These are phyloP conservation scores for Polygonum aviculare DNA, from an alignment of 148 eudicot species.

Conservation along the genomic window DNA sequence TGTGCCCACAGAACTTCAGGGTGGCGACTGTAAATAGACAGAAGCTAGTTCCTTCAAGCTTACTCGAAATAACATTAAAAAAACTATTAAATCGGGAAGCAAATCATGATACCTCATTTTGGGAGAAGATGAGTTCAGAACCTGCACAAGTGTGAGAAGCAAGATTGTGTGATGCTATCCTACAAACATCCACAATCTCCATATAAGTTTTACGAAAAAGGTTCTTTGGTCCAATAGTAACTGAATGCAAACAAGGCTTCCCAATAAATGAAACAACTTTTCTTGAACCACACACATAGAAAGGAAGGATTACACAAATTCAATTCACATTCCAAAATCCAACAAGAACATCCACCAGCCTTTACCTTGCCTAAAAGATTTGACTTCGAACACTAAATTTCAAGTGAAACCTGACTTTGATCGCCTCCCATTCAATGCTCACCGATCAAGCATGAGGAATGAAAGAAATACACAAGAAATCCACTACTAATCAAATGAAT, in stretches of 20 bases:
- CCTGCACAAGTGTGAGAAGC: neutral
- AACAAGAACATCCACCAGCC: neutral
- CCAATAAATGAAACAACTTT: neutral
- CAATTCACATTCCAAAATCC: neutral
- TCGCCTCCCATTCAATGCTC: neutral
- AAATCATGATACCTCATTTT: neutral
- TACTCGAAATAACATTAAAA: neutral
- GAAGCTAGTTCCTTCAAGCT: neutral
- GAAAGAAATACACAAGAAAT: neutral
- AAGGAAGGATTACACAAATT: neutral
- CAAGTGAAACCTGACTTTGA: neutral
- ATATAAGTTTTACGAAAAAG: neutral
- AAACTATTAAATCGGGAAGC: neutral
- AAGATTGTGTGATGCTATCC: neutral
- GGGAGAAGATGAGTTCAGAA: neutral
- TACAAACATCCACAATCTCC: neutral
- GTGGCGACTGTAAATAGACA: slow-evolving; percentile 37
- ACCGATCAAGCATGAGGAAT: neutral
- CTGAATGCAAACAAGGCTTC: neutral
- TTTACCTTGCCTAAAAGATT: neutral
- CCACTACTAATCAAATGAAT: neutral
- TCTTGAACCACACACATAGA: neutral
- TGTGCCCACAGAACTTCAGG: slow-evolving; percentile 93
- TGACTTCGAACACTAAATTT: neutral
- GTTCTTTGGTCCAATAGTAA: neutral